A percentile compares a stretch with the other conserved stretches of the same genome.
Conservation (phyloP, 1,284 basidiomycete species). For the Puccinia triticina region DNA sequence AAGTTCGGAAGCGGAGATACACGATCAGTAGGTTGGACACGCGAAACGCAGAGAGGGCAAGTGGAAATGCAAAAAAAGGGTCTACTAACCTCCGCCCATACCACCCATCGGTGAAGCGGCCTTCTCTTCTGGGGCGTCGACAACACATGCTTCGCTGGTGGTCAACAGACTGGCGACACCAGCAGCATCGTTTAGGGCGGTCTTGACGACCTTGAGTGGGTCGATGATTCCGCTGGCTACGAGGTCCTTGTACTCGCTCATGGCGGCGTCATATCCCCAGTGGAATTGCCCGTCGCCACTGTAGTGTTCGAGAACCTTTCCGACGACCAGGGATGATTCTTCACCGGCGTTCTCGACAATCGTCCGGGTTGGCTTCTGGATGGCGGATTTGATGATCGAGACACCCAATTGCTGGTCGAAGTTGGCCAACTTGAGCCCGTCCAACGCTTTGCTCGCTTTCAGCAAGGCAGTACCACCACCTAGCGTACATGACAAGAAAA, state of each 20-base stretch:
- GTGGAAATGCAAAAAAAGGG: background rate
- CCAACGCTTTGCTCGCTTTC: conserved; percentile 83
- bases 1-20: conserved; percentile 18
- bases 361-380: conserved; percentile 76
- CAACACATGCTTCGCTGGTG: conserved; percentile 88
- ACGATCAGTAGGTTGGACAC: background rate
- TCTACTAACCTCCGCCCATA: conserved; percentile 59
- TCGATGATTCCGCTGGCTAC: conserved; percentile 88
- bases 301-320: conserved; percentile 75
- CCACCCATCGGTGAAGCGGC: conserved; percentile 66
- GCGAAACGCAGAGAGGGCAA: background rate
- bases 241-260: conserved; percentile 93
- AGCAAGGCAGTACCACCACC: conserved; percentile 65
- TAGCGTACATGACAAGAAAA: conserved; percentile 45
- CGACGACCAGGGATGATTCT: conserved; percentile 90
- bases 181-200: conserved; percentile 82
- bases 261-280: conserved; percentile 87
- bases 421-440: conserved; percentile 79
- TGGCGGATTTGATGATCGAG: conserved; percentile 84
- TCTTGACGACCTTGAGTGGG: conserved; percentile 75
- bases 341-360: conserved; percentile 95
- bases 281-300: conserved; percentile 64
- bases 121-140: conserved; percentile 85
- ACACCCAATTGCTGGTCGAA: conserved; percentile 98
- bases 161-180: conserved; percentile 88